A percentile compares a stretch with the other conserved stretches of the same genome.
These are phyloP conservation scores for Colletotrichum somersetense DNA, from an alignment of 2,329 filamentous ascomycete genomes.

Conservation along the genomic window DNA sequence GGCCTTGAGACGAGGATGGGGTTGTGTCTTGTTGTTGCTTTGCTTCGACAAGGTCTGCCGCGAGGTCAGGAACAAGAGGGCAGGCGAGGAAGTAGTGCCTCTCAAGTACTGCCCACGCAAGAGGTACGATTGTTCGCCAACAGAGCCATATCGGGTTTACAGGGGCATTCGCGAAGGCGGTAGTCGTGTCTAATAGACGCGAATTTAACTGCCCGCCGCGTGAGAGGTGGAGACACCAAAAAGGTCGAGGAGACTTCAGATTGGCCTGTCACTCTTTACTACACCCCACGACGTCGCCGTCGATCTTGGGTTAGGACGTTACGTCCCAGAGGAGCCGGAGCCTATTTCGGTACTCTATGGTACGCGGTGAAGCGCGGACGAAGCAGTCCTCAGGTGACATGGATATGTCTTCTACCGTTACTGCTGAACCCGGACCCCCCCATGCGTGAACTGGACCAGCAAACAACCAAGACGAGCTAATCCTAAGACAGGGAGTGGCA, in stretches of 20 bases:
- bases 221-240: constrained; percentile 48
- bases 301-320: constrained; percentile 47
- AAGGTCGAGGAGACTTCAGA: constrained; percentile 46
- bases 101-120: constrained; percentile 24
- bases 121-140: constrained; percentile 17
- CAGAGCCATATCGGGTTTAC: constrained; percentile 34
- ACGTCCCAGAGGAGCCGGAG: constrained; percentile 18
- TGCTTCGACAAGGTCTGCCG: constrained; percentile 14
- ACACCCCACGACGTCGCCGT: constrained; percentile 52
- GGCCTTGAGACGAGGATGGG: constrained; percentile 7
- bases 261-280: constrained; percentile 47
- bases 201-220: constrained; percentile 48
- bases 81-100: constrained; percentile 18
- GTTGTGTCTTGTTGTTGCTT: constrained; percentile 9
- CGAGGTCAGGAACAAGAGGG: constrained; percentile 16
- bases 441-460: constrained; percentile 33
- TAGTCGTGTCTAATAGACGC: constrained; percentile 47
- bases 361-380: constrained; percentile 34
- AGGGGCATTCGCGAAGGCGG: constrained; percentile 41
- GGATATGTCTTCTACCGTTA: constrained; percentile 38
- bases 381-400: constrained; percentile 39
- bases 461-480: constrained; percentile 39
- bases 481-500: constrained; percentile 34
- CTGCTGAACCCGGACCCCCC: constrained; percentile 31
- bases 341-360: constrained; percentile 34